Percentiles rank a stretch among this genome's conserved stretches.
Conservation (phyloP, 768 basidiomycete species). For the Lactarius indigo region DNA sequence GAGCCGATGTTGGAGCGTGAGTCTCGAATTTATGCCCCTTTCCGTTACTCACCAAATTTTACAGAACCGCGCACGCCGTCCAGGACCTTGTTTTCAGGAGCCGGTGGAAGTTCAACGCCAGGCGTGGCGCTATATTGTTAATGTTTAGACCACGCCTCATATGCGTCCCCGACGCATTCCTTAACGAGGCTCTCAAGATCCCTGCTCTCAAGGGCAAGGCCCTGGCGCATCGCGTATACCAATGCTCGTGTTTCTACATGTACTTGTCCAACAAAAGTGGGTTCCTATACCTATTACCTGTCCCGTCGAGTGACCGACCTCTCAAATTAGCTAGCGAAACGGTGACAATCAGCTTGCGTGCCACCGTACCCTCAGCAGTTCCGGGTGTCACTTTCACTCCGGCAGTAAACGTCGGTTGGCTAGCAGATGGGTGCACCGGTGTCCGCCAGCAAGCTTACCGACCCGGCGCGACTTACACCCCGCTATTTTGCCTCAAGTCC, state of each 20-base stretch:
- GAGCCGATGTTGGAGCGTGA: background rate
- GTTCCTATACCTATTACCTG: background rate
- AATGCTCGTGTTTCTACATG: constrained; percentile 15
- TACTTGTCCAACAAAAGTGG: constrained; percentile 13
- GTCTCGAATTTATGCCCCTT: background rate
- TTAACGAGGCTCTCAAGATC: background rate
- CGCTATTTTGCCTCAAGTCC: constrained; percentile 5
- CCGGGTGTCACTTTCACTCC: background rate
- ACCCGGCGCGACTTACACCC: constrained; percentile 1
- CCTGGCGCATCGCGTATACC: background rate
- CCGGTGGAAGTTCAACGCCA: constrained; percentile 7
- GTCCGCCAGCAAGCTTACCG: constrained; percentile 10
- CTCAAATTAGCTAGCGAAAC: constrained; percentile 1
- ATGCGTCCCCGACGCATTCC: constrained; percentile 6
- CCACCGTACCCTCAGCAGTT: background rate
- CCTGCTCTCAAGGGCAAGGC: constrained; percentile 6
- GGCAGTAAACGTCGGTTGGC: background rate
- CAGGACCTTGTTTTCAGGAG: constrained; percentile 1
- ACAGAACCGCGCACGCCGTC: background rate
- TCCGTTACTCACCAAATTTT: background rate
- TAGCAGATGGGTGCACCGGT: constrained; percentile 5
- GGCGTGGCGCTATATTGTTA: constrained; percentile 17
- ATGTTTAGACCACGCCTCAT: constrained; percentile 3
- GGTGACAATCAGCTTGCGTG: constrained; percentile 5
- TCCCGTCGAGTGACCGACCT: background rate